A percentile compares a stretch with the other conserved stretches of the same genome.
phyloP scores from a whole-genome alignment of 768 basidiomycete species.

The Hysterangium stoloniferum region DNA sequence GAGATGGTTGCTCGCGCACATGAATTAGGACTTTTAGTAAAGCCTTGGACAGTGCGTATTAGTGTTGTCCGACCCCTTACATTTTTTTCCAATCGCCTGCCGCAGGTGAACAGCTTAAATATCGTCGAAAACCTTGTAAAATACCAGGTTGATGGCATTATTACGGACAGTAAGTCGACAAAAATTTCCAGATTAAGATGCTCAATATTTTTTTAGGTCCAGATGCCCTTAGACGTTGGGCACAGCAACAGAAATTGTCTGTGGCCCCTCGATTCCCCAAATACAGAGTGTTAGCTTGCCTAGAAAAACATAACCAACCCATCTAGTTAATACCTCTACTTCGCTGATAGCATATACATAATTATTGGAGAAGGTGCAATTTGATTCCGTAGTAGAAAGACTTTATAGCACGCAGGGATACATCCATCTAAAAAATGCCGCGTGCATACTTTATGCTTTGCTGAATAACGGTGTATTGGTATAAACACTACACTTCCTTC shows the following conservation, averaged over 20 bases:
- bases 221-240: slow-evolving; percentile 45
- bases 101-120: slow-evolving; percentile 54
- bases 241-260: slow-evolving; percentile 41
- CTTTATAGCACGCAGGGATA: too few relatives aligned
- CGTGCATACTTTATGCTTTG: background rate
- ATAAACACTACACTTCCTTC: slow-evolving; percentile 16
- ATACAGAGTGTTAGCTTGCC: slow-evolving; percentile 51
- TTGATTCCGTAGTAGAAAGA: too few relatives aligned
- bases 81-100: background rate
- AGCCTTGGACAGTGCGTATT: slow-evolving; percentile 64
- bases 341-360: background rate
- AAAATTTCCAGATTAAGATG: too few relatives aligned
- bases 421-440: background rate
- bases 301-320: slow-evolving; percentile 36
- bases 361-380: background rate
- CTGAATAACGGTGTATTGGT: background rate
- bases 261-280: slow-evolving; percentile 55
- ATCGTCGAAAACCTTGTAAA: slow-evolving; percentile 51
- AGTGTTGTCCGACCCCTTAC: background rate
- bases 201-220: slow-evolving; percentile 36
- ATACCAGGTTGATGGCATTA: slow-evolving; percentile 67
- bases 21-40: slow-evolving; percentile 50
- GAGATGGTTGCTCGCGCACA: slow-evolving; percentile 66
- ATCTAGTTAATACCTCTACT: background rate
- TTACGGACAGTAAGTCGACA: slow-evolving; percentile 51